Evolutionary conservation across 768 basidiomycete genomes (phyloP), one percentile per base, ranked within the genome.

Genomic region (Boletus huronensis): DNA sequence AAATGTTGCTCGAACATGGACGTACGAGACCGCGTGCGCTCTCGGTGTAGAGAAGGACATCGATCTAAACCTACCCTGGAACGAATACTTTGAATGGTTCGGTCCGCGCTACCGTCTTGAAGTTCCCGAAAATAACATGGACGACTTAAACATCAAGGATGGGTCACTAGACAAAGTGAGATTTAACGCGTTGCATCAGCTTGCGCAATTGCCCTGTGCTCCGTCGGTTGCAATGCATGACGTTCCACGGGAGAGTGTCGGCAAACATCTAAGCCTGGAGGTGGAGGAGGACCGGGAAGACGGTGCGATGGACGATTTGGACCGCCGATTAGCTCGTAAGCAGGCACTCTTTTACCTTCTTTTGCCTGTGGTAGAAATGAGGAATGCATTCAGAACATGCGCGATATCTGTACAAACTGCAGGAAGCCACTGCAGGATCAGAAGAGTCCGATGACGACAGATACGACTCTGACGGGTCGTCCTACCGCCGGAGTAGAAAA

Each of bases 51-150:
- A 94, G 65, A 75, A 90, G 39, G 80, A 80, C 13, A 85, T 90
- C 50, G 86, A 92, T 65, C 79, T 80, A 19, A 87, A 90, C 60
- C 72, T 93, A 53, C 90, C 90, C 2, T 93, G 85, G 83, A 90
- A 87, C 70, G 82, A 86, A 61, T 96, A 93, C 69, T 91, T 98
- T 67, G 96, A 98, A 70, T 99, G 94, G 87, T 98, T 95, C 69
- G 97, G 95, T 0, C 96, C 96, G 16, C 77, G 94, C 57, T 99
- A 95, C 72, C 79, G 94, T 57, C 77, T 99, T 35, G 95, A 98
- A 65, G 95, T 99, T 2, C 79, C 84, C 25, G 79, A 82, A 58
- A 98, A 89, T 64, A 98, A 98, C 65, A 92, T 96, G 89, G 94
- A 97, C 57, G 93, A 98, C 64, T 73, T 90, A 63, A 99, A 98